Evolutionary conservation across 108 stramenopile species (phyloP).

Genomic region (Pseudonitzschia pungens): DNA sequence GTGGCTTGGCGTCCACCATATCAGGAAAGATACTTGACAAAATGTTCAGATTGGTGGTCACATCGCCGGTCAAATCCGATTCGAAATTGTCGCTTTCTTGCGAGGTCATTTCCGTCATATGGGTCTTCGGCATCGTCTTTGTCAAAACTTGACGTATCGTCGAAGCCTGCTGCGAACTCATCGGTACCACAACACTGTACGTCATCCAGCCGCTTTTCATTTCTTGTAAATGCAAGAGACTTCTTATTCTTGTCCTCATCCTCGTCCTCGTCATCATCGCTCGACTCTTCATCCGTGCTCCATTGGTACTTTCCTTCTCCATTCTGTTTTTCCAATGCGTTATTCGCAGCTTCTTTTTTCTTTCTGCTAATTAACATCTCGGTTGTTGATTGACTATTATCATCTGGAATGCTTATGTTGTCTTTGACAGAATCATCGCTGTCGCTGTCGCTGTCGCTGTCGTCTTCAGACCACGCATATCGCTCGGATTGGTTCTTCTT

Average conservation of each 20-base stretch:
- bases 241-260: not conserved
- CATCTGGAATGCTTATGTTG: not conserved
- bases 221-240: slow-evolving; percentile 2
- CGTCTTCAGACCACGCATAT: slow-evolving; percentile 34
- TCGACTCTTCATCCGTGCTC: slow-evolving; percentile 32
- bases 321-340: not conserved
- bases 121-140: slow-evolving; percentile 35
- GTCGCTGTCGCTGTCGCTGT: slow-evolving; percentile 19
- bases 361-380: not conserved
- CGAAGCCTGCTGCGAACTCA: slow-evolving; percentile 56
- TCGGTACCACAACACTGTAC: slow-evolving; percentile 24
- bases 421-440: not conserved
- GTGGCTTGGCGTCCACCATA: slow-evolving; percentile 28
- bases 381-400: not conserved
- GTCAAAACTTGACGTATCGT: slow-evolving; percentile 28
- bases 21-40: slow-evolving; percentile 53
- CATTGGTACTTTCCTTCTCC: slow-evolving; percentile 29
- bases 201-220: not conserved
- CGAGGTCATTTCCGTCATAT: slow-evolving; percentile 18
- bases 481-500: not conserved
- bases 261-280: slow-evolving; percentile 20
- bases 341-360: not conserved
- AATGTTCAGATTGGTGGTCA: slow-evolving; percentile 54
- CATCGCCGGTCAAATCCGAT: slow-evolving; percentile 50
- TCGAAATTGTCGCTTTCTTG: slow-evolving; percentile 16